These are phyloP conservation scores for Tuber borchii DNA, from an alignment of 495 filamentous ascomycete species.

Conservation along the genomic window DNA sequence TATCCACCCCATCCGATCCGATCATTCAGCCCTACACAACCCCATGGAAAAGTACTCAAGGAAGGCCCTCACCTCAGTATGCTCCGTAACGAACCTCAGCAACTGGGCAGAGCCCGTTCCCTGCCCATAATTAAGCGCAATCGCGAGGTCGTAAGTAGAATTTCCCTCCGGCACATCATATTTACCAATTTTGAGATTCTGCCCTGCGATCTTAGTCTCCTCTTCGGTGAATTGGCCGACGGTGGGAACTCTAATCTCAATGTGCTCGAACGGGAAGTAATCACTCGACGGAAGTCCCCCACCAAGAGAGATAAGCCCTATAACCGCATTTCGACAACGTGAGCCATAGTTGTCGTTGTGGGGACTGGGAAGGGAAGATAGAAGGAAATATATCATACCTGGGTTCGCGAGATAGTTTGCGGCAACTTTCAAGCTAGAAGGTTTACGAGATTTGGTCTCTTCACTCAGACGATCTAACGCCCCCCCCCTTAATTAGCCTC, in stretches of 20 bases:
- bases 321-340: slow-evolving; percentile 43
- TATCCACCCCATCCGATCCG: slow-evolving; percentile 26
- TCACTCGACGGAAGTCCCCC: slow-evolving; percentile 83
- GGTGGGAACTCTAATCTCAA: slow-evolving; percentile 63
- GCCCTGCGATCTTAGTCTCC: slow-evolving; percentile 52
- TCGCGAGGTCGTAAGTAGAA: slow-evolving; percentile 66
- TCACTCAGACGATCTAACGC: slow-evolving; percentile 51
- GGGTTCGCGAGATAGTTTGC: slow-evolving; percentile 56
- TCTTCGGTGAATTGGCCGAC: slow-evolving; percentile 62
- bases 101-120: slow-evolving; percentile 78
- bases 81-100: slow-evolving; percentile 81
- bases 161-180: slow-evolving; percentile 66
- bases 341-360: neutral
- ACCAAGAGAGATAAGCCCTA: slow-evolving; percentile 73
- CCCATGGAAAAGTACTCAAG: slow-evolving; percentile 7
- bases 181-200: slow-evolving; percentile 63
- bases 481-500: neutral
- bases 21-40: slow-evolving; percentile 9
- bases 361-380: neutral
- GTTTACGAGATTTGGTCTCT: slow-evolving; percentile 53
- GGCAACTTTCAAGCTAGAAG: slow-evolving; percentile 68
- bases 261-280: slow-evolving; percentile 76
- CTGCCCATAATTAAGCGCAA: slow-evolving; percentile 85
- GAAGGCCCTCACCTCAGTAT: slow-evolving; percentile 59
- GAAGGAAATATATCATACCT: slow-evolving; percentile 20